Evolutionary conservation across 805 yeast genomes (phyloP).

Genomic region (Vanderwaltozyma verrucispora): DNA sequence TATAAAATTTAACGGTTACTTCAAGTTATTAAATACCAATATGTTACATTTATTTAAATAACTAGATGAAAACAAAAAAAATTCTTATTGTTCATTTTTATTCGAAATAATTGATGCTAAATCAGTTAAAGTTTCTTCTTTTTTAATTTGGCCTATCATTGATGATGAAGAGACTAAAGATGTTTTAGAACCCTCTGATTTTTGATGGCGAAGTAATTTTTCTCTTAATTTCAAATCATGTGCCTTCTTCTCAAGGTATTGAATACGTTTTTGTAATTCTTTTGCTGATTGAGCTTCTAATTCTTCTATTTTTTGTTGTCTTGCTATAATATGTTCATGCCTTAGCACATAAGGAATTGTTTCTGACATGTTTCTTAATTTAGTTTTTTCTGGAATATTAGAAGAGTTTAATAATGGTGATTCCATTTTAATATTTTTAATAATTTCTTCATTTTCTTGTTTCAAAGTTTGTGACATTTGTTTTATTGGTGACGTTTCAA

Average conservation of each 20-base stretch:
- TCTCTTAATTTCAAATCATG: conserved; percentile 62
- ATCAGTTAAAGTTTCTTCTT: conserved; percentile 47
- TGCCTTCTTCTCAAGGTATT: conserved; percentile 64
- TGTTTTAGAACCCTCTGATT: conserved; percentile 9
- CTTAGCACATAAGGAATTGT: conserved; percentile 77
- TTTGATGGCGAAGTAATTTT: conserved; percentile 32
- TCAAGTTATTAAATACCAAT: too few species aligned
- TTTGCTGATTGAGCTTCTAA: conserved; percentile 68
- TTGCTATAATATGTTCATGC: conserved; percentile 63
- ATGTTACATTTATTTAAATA: too few species aligned
- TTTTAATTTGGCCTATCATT: conserved; percentile 25
- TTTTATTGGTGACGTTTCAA: conserved; percentile 29
- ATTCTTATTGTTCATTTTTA: conserved; percentile 11
- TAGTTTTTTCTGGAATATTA: conserved; percentile 39
- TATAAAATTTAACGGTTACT: too few species aligned
- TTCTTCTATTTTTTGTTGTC: conserved; percentile 71
- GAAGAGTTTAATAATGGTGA: conserved; percentile 25
- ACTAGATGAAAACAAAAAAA: too few species aligned
- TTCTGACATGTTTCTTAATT: conserved; percentile 67
- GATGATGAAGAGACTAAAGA: conserved; percentile 12
- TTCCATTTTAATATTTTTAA: conserved; percentile 29
- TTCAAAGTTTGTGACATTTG: conserved; percentile 29
- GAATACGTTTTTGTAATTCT: conserved; percentile 65
- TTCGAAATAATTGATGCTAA: conserved; percentile 36
- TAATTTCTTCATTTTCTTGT: conserved; percentile 31